Evolutionary conservation across 805 yeast genomes (phyloP).

Genomic region (Candida koratica): DNA sequence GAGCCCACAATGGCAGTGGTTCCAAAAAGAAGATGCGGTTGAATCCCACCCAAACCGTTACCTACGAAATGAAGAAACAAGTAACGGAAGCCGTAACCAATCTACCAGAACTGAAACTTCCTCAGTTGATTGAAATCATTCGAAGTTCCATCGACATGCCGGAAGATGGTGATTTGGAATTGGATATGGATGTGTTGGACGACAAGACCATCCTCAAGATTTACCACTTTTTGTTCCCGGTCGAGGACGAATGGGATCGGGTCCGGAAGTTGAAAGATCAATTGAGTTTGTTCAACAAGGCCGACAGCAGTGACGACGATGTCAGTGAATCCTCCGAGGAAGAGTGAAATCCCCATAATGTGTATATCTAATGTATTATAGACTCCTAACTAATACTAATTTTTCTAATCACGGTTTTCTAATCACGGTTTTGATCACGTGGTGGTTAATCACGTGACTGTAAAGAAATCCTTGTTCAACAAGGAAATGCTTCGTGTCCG

Average conservation of each 20-base stretch:
- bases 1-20: constrained; percentile 17
- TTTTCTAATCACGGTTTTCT: too few relatives aligned
- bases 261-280: constrained; percentile 62
- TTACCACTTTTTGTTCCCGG: constrained; percentile 68
- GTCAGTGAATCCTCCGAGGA: constrained; percentile 65
- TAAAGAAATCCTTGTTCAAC: constrained; percentile 54
- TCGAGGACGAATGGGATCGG: constrained; percentile 40
- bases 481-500: constrained; percentile 83
- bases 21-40: constrained; percentile 18
- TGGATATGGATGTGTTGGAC: constrained; percentile 91
- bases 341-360: constrained; percentile 37
- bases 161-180: constrained; percentile 87
- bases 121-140: constrained; percentile 79
- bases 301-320: constrained; percentile 37
- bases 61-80: constrained; percentile 95
- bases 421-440: too few relatives aligned
- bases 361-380: constrained; percentile 12
- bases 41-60: constrained; percentile 45
- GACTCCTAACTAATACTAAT: too few relatives aligned
- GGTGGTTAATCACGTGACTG: neutral
- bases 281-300: constrained; percentile 41
- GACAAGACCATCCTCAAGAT: constrained; percentile 76
- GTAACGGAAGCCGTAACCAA: constrained; percentile 81
- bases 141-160: constrained; percentile 55
- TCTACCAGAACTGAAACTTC: constrained; percentile 73